Base-by-base conservation (phyloP, 169 alveolate species). In the Eimeria necatrix region DNA sequence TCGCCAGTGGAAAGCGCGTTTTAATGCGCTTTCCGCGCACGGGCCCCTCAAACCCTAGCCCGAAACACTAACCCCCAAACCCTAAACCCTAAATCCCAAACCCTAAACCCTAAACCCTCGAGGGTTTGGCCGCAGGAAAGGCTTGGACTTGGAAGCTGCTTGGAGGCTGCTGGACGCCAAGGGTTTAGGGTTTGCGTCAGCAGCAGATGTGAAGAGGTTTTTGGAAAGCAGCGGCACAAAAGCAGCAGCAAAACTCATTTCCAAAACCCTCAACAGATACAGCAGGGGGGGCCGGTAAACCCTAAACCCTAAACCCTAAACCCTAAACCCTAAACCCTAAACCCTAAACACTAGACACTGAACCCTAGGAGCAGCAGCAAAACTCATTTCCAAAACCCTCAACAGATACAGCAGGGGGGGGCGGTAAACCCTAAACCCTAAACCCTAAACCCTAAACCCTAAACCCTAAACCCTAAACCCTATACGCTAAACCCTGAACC, bases 321-420 rank as follows among this genome's bases (percentile, higher is more conserved):
- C 86, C 60, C 86, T 76, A 76, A 76, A 41, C 86, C 61, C 86
- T 76, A 76, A 68, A 68, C 78, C 78, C 78, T 61, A 61, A 61
- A 8, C 73, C 73, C n/a, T 8, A 14, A 61, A 18, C 7, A 61
- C n/a, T 18, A 12, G n/a, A 8, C 84, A 46, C 48, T 73, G 26
- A 4, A 73, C 41, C 84, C 53, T 73, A 73, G 41, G 41, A 32
- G 41, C 41, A 32, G 41, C 41, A 32, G 41, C 41, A 32, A 73
- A 0, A 2, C 2, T 24, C 14, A 26, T 10, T 2, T 4, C 84
- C 84, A 24, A 73, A 32, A 73, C 84, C 84, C 84, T 0, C 16
- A 9, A 9, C 70, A 59, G 70, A 16, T 59, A 59, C 16, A n/a
- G 16, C 70, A 16, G n/a, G 70, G n/a, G 70, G 16, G 24, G n/a